Evolutionary conservation across 1,284 basidiomycete genomes (phyloP).

Genomic region (Fomitopsis schrenkii): DNA sequence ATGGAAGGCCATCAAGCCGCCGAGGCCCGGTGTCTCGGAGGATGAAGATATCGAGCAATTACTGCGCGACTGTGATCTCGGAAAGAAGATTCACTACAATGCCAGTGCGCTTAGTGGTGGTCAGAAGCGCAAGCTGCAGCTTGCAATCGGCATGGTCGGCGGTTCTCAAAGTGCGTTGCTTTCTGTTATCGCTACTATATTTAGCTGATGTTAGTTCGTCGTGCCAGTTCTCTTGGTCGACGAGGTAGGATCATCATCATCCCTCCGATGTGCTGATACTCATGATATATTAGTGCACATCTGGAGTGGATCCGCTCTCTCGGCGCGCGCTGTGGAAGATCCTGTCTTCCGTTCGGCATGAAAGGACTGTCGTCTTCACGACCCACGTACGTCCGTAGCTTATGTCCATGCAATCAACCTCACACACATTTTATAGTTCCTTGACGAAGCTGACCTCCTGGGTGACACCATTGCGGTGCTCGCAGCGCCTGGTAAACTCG

Average conservation of each 20-base stretch:
- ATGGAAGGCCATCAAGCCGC: constrained; percentile 68
- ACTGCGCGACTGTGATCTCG: constrained; percentile 70
- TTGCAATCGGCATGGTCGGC: constrained; percentile 76
- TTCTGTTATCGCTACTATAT: background rate
- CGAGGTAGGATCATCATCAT: constrained; percentile 33
- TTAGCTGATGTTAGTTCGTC: background rate
- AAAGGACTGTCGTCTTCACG: constrained; percentile 64
- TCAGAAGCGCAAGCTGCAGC: constrained; percentile 78
- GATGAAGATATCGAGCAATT: constrained; percentile 61
- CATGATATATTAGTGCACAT: constrained; percentile 48
- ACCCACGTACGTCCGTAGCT: constrained; percentile 47
- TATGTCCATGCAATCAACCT: background rate
- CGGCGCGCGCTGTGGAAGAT: constrained; percentile 76
- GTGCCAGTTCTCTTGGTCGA: constrained; percentile 66
- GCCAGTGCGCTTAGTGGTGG: constrained; percentile 70
- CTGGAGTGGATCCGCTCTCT: constrained; percentile 77
- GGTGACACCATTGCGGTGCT: constrained; percentile 75
- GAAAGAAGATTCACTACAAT: constrained; percentile 60
- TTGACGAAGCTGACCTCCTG: constrained; percentile 78
- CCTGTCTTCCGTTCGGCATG: constrained; percentile 57
- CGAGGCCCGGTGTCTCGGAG: constrained; percentile 39
- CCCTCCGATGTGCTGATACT: background rate
- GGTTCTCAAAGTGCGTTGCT: constrained; percentile 55
- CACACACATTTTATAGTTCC: constrained; percentile 40
- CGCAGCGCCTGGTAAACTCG: constrained; percentile 69